A percentile compares a stretch with the other conserved stretches of the same genome.
phyloP scores from a whole-genome alignment of 331 rosid species.

The Rosa hybrid region DNA sequence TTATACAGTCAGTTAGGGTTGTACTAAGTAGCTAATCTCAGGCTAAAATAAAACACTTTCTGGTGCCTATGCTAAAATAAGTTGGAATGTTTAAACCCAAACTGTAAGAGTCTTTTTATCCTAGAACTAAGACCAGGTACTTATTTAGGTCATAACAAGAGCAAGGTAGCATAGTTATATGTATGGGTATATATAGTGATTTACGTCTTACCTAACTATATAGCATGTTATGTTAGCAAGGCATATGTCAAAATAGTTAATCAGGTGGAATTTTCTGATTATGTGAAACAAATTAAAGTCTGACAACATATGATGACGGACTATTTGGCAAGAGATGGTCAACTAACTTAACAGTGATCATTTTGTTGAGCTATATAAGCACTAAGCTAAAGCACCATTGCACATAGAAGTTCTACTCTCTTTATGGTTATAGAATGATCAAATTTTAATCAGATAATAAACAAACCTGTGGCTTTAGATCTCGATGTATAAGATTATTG shows the following conservation, averaged over 20 bases:
- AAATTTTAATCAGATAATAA: conserved; percentile 6
- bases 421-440: no score
- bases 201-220: background rate
- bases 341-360: background rate
- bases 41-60: background rate
- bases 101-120: background rate
- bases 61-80: background rate
- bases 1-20: background rate
- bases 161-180: background rate
- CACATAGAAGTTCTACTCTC: background rate
- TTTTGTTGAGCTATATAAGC: background rate
- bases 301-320: background rate
- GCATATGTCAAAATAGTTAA: background rate
- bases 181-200: background rate
- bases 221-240: background rate
- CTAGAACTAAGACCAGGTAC: background rate
- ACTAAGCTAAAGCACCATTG: conserved; percentile 12
- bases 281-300: background rate
- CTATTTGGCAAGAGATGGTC: background rate
- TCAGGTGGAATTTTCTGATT: background rate
- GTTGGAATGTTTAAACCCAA: no score
- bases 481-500: conserved; percentile 91
- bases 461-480: conserved; percentile 93
- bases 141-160: background rate
- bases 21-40: conserved; percentile 5